Evolutionary conservation across 495 filamentous ascomycete genomes (phyloP).

Genomic region (Ramalina peruviana): DNA sequence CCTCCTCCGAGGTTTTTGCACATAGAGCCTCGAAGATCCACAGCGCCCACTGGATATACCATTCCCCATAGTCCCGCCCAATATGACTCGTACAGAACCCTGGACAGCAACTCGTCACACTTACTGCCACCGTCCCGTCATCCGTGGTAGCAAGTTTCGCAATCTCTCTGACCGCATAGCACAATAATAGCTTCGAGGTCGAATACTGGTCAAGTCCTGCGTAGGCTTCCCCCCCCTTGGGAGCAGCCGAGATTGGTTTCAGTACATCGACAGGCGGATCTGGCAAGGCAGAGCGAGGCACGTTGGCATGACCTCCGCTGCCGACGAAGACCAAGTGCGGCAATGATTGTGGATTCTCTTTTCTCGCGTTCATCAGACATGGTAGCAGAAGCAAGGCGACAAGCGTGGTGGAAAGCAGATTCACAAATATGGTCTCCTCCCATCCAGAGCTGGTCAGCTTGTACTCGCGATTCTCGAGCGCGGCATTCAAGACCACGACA

Average conservation of each 20-base stretch:
- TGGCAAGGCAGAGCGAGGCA: too few species aligned
- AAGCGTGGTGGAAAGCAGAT: constrained; percentile 36
- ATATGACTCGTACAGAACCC: constrained; percentile 29
- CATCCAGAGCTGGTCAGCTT: constrained; percentile 2
- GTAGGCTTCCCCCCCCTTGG: constrained; percentile 5
- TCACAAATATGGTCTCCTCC: constrained; percentile 33
- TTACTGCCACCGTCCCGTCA: constrained; percentile 26
- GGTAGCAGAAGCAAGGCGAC: constrained; percentile 26
- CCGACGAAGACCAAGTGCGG: too few species aligned
- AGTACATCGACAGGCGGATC: not conserved
- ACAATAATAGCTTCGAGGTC: constrained; percentile 34
- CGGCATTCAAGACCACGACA: constrained; percentile 32
- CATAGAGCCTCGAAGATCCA: constrained; percentile 29
- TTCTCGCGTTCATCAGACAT: not conserved
- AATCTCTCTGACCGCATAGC: constrained; percentile 29
- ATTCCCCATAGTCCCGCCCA: constrained; percentile 20
- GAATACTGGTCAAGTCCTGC: constrained; percentile 28
- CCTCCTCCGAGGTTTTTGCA: constrained; percentile 35
- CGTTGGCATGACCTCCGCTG: too few species aligned
- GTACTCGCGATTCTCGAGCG: constrained; percentile 17
- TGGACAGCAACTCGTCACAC: constrained; percentile 33
- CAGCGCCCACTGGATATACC: constrained; percentile 23
- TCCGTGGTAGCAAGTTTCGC: constrained; percentile 16
- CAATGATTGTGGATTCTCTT: too few species aligned
- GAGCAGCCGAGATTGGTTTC: not conserved